Conservation (phyloP, 1,284 basidiomycete species). For the Cutaneotrichosporon curvatum region DNA sequence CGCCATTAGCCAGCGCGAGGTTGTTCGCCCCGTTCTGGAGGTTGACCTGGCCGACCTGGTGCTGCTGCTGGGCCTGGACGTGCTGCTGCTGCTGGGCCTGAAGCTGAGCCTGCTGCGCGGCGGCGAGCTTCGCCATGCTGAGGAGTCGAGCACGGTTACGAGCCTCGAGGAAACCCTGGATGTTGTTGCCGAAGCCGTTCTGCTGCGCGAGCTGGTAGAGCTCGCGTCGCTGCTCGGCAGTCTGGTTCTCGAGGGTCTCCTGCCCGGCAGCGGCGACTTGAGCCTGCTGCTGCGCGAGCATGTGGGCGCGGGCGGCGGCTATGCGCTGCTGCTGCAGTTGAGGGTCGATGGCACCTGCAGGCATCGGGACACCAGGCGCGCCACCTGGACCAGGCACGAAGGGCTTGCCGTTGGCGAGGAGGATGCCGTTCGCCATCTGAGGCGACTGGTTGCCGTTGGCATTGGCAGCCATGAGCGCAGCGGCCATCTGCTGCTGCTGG, state of each 20-base stretch:
- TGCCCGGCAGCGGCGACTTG: conserved; percentile 2
- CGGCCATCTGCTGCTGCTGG: conserved; percentile 12
- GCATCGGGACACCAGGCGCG: conserved; percentile 8
- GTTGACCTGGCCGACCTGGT: background rate
- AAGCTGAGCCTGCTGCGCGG: conserved; percentile 22
- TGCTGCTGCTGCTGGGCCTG: conserved; percentile 7
- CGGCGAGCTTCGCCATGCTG: conserved; percentile 22
- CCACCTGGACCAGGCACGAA: conserved; percentile 18
- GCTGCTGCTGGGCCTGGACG: background rate
- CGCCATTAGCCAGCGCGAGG: background rate
- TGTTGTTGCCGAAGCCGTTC: conserved; percentile 28
- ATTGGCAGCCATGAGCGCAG: background rate
- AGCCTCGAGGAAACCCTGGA: conserved; percentile 27
- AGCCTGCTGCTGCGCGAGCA: conserved; percentile 6
- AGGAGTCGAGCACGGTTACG: conserved; percentile 21
- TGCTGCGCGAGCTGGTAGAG: conserved; percentile 13
- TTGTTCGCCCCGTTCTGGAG: background rate
- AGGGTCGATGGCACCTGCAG: conserved; percentile 15
- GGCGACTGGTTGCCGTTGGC: conserved; percentile 14
- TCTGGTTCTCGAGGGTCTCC: conserved; percentile 16
- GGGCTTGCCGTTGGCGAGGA: conserved; percentile 23
- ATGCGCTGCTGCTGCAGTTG: conserved; percentile 18
- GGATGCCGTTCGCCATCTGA: conserved; percentile 23
- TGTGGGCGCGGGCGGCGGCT: conserved; percentile 12
- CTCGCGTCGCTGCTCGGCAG: conserved; percentile 23